phyloP scores from a whole-genome alignment of 441 rosid genomes.

The Heliophila coronopifolia region DNA sequence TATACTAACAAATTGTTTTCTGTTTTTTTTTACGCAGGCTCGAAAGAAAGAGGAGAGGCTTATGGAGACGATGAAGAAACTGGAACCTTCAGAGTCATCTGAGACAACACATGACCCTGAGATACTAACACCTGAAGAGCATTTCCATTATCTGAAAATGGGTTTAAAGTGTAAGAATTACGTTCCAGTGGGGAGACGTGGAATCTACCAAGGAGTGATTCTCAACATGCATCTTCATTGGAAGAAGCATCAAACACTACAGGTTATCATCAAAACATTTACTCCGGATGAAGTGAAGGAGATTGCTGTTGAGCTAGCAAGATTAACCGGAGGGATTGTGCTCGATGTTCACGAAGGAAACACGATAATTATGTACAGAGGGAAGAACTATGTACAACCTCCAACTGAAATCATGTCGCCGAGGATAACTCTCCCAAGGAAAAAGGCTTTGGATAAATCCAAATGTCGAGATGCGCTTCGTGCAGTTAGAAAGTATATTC shows the following conservation, averaged over 20 bases:
- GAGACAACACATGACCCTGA: conserved; percentile 85
- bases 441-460: conserved; percentile 90
- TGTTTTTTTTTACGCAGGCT: conserved; percentile 42
- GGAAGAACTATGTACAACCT: conserved; percentile 88
- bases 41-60: conserved; percentile 70
- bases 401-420: conserved; percentile 97
- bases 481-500: conserved; percentile 64
- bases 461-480: conserved; percentile 77
- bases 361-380: conserved; percentile 89
- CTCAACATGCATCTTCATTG: conserved; percentile 97
- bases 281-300: conserved; percentile 79
- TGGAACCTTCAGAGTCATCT: conserved; percentile 67
- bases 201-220: conserved; percentile 92
- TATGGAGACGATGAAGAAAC: conserved; percentile 60
- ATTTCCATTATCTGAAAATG: conserved; percentile 80
- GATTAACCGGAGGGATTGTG: conserved; percentile 80
- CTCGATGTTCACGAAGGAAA: conserved; percentile 73
- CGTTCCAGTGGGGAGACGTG: conserved; percentile 84
- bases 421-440: conserved; percentile 73
- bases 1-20: not conserved
- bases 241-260: conserved; percentile 91
- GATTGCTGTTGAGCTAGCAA: conserved; percentile 75
- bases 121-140: conserved; percentile 91
- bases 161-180: conserved; percentile 85
- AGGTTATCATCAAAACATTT: conserved; percentile 83